These are phyloP conservation scores for Claviceps maximensis DNA, from an alignment of 2,329 filamentous ascomycete species.

Conservation along the genomic window DNA sequence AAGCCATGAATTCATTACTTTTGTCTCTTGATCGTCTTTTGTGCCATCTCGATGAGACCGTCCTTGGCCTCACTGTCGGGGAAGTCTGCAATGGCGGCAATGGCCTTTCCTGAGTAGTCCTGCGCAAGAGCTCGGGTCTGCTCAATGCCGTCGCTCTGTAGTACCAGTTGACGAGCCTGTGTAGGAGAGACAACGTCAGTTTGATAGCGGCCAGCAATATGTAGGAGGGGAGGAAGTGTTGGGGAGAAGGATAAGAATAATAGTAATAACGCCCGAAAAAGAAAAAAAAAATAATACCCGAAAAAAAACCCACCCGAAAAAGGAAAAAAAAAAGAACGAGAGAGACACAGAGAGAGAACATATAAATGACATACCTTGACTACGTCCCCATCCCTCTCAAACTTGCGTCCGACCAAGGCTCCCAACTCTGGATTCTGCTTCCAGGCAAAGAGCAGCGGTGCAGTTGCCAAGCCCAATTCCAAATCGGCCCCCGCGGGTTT, in stretches of 20 bases:
- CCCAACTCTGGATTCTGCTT: conserved; percentile 76
- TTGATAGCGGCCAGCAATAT: too few relatives aligned
- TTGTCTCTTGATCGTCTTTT: conserved; percentile 76
- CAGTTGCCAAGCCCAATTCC: conserved; percentile 85
- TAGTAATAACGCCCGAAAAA: too few relatives aligned
- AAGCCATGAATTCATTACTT: conserved; percentile 45
- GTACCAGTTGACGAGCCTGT: conserved; percentile 76
- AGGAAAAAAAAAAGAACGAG: background rate
- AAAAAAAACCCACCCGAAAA: too few relatives aligned
- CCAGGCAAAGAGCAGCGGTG: conserved; percentile 91
- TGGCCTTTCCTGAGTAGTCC: conserved; percentile 80
- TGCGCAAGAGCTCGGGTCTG: conserved; percentile 84
- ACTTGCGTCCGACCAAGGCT: conserved; percentile 81
- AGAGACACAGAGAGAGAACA: background rate
- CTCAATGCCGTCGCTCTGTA: conserved; percentile 73
- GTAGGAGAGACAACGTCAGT: background rate
- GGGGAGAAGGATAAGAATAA: too few relatives aligned
- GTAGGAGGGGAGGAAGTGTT: too few relatives aligned
- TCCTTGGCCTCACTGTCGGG: conserved; percentile 92
- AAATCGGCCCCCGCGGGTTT: conserved; percentile 93
- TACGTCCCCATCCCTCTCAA: conserved; percentile 71
- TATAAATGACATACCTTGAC: conserved; percentile 46
- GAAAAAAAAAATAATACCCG: too few relatives aligned
- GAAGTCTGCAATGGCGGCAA: conserved; percentile 69
- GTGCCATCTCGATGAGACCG: conserved; percentile 84